Base-by-base conservation (phyloP, 2,329 filamentous ascomycete species). In the Aphanocladium album region DNA sequence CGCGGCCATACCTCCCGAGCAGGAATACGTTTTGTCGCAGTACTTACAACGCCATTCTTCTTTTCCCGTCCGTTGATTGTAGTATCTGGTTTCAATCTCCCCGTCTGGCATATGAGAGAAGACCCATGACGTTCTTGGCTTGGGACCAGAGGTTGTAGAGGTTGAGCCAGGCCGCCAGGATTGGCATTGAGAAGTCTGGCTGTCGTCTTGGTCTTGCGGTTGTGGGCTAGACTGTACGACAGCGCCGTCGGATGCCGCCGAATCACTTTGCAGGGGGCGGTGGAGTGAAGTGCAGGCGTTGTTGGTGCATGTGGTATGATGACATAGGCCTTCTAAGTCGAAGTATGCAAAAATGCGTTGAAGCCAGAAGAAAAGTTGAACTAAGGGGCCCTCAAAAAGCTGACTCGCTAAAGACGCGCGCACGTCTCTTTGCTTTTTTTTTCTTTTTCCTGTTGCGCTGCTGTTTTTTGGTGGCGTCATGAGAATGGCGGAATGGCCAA, bases 21-120 rank as follows among this genome's bases (percentile, higher is more conserved):
- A 63, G 25, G 50, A 59, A 49, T 60, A 61, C 46, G 55, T 57
- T 5, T 60, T 63, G 21, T 60, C 46, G 43, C 55, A 63, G 37
- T 63, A 43, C 50, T 63, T 63, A 41, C 55, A 63, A 21, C 59
- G 55, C 62, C 59, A 63, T 61, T 61, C 58, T 41, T 61, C 59
- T 47, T 63, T 59, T 19, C 62, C 54, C 8, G 59, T 59, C 58
- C 54, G 58, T 43, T 61, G 17, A 35, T 61, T 61, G 27, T 63
- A 63, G 43, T 62, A 63, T 51, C 55, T 59, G 21, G 59, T 63
- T 50, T 63, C 55, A 55, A 23, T 56, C 9, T 60, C 51, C 54
- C 39, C 39, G 17, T 63, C 60, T 39, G 55, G 62, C 55, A 63
- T 63, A 51, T 63, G 58, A 39, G 37, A 60, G 58, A 60, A 60